Evolutionary conservation across 805 yeast genomes (phyloP).

Genomic region (Ogataea parapolymorpha): DNA sequence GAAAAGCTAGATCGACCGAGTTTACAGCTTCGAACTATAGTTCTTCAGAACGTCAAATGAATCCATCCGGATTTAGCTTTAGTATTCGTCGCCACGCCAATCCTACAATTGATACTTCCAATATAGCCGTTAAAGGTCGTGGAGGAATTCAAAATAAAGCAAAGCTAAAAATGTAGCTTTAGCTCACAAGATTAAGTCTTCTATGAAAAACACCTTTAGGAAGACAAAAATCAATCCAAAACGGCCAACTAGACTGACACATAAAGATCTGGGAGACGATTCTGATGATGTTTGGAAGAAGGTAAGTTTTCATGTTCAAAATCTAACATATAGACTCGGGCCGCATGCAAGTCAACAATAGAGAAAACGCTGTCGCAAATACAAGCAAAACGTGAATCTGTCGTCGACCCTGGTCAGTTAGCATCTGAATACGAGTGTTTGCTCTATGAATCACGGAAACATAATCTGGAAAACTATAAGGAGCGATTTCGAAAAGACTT

Average conservation of each 20-base stretch:
- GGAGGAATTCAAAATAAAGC: constrained; percentile 26
- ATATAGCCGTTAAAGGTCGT: constrained; percentile 22
- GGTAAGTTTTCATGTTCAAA: constrained; percentile 8
- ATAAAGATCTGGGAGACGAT: constrained; percentile 22
- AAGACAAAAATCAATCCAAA: constrained; percentile 8
- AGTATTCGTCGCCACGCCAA: constrained; percentile 14
- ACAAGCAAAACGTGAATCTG: not conserved
- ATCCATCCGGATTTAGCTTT: constrained; percentile 8
- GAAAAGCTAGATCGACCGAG: not conserved
- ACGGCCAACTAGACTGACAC: not conserved
- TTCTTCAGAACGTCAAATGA: not conserved
- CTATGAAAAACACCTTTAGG: not conserved
- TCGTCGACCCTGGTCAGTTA: constrained; percentile 1
- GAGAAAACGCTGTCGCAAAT: constrained; percentile 14
- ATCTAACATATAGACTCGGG: constrained; percentile 19
- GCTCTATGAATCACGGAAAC: constrained; percentile 16
- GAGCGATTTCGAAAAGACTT: constrained; percentile 31
- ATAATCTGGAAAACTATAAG: constrained; percentile 23
- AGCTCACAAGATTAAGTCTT: not conserved
- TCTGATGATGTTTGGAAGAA: constrained; percentile 25
- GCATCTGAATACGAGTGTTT: constrained; percentile 26
- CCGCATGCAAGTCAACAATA: constrained; percentile 25
- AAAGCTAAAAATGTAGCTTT: constrained; percentile 20
- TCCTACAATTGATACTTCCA: constrained; percentile 14
- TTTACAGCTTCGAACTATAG: not conserved